Evolutionary conservation across 139 green algal species (phyloP).

Genomic region (Chlorella sp.): DNA sequence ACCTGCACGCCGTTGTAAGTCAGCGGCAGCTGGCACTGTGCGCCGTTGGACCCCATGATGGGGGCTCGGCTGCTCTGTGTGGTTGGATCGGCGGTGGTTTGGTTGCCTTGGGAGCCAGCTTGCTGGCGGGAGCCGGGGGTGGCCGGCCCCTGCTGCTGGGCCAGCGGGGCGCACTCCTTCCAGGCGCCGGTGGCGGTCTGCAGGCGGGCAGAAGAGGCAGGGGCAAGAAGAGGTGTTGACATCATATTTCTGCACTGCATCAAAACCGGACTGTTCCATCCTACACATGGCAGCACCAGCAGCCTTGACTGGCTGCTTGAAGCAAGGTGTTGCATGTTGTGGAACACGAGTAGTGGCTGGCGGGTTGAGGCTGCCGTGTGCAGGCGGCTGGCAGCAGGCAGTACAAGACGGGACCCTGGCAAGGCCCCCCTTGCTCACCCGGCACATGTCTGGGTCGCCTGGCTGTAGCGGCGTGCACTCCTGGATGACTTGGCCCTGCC

Average conservation of each 20-base stretch:
- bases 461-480: not conserved
- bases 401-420: too few species aligned
- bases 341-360: too few species aligned
- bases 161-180: not conserved
- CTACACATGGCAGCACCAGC: too few species aligned
- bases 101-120: not conserved
- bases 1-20: slow-evolving; percentile 25
- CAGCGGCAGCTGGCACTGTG: slow-evolving; percentile 37
- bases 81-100: not conserved
- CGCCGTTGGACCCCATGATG: not conserved
- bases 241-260: too few species aligned
- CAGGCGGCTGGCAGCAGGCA: too few species aligned
- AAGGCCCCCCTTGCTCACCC: too few species aligned
- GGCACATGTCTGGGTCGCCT: not conserved
- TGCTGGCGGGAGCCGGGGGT: too few species aligned
- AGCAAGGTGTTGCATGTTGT: too few species aligned
- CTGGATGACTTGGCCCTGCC: not conserved
- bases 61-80: not conserved
- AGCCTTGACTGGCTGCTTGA: too few species aligned
- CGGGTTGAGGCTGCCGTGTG: too few species aligned
- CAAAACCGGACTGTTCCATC: too few species aligned
- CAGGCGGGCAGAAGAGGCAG: not conserved
- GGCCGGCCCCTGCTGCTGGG: not conserved
- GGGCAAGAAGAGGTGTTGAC: not conserved
- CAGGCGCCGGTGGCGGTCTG: not conserved